Conservation (phyloP, 164 flowering plant species). For the Platanus orientalis region DNA sequence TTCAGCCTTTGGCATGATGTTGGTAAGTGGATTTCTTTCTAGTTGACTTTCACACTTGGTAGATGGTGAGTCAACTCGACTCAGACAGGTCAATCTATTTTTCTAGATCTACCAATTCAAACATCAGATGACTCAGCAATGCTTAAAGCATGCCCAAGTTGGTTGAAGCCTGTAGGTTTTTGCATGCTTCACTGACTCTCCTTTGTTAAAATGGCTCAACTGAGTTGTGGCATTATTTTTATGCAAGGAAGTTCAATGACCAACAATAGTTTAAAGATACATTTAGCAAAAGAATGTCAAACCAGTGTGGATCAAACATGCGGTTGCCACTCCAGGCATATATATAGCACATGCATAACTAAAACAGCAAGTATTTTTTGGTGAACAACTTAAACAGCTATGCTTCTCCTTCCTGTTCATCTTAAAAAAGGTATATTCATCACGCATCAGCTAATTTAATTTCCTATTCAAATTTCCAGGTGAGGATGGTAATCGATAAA, state of each 20-base stretch:
- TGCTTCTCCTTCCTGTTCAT: not conserved
- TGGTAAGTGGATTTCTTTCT: slow-evolving; percentile 43
- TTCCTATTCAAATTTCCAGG: slow-evolving; percentile 32
- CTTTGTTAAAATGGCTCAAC: not conserved
- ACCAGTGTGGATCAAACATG: too few relatives aligned
- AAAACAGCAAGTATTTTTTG: too few relatives aligned
- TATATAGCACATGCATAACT: too few relatives aligned
- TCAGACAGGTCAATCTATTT: not conserved
- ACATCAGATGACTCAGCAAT: too few relatives aligned
- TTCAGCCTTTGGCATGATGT: slow-evolving; percentile 52
- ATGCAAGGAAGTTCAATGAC: too few relatives aligned
- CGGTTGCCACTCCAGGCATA: too few relatives aligned
- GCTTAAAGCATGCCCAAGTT: not conserved
- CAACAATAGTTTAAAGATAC: too few relatives aligned
- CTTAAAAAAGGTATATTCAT: not conserved
- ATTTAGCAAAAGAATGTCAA: too few relatives aligned
- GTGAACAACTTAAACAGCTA: not conserved
- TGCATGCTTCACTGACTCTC: not conserved
- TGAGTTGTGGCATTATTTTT: not conserved
- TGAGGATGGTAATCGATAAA: slow-evolving; percentile 68
- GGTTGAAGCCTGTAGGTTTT: not conserved
- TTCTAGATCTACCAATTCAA: not conserved
- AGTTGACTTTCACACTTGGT: not conserved
- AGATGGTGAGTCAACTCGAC: slow-evolving; percentile 4
- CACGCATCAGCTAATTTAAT: not conserved